Conservation (phyloP, 2,329 filamentous ascomycete species). For the Epichloe brachyelytri region DNA sequence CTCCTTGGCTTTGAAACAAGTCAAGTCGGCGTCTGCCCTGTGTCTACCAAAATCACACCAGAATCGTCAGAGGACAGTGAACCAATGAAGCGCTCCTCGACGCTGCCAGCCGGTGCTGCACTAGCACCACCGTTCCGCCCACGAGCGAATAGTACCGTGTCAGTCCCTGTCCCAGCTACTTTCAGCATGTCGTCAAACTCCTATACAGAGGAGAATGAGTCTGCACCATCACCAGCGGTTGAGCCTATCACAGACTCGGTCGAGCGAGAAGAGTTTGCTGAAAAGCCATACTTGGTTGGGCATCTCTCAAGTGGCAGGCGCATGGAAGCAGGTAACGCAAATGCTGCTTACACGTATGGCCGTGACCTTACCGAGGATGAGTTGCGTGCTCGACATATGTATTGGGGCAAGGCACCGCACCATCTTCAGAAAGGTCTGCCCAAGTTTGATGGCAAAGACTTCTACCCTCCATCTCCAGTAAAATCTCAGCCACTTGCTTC, state of each 20-base stretch:
- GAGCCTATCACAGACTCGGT: slow-evolving; percentile 4
- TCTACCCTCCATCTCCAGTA: slow-evolving; percentile 43
- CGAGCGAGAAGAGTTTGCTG: slow-evolving; percentile 5
- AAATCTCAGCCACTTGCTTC: slow-evolving; percentile 2
- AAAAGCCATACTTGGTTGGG: slow-evolving; percentile 42
- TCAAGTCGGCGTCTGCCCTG: slow-evolving; percentile 15
- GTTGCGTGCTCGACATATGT: slow-evolving; percentile 43
- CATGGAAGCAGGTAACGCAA: slow-evolving; percentile 26
- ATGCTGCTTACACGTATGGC: slow-evolving; percentile 42
- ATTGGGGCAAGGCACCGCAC: slow-evolving; percentile 44
- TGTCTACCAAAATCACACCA: slow-evolving; percentile 10
- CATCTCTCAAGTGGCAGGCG: slow-evolving; percentile 31
- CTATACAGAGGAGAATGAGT: slow-evolving; percentile 2
- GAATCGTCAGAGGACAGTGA: slow-evolving; percentile 11
- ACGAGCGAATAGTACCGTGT: slow-evolving; percentile 14
- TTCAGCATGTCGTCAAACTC: slow-evolving; percentile 1
- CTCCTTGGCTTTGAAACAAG: slow-evolving; percentile 14
- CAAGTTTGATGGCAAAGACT: slow-evolving; percentile 53
- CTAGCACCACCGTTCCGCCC: slow-evolving; percentile 37
- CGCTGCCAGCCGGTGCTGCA: slow-evolving; percentile 33
- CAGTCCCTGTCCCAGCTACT: slow-evolving; percentile 6
- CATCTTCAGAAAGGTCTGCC: slow-evolving; percentile 40
- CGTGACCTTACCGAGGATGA: slow-evolving; percentile 47
- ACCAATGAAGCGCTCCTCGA: slow-evolving; percentile 20
- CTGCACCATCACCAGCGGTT: not conserved